Evolutionary conservation across 140 eudicot genomes (phyloP).

Genomic region (Cichorium intybus): DNA sequence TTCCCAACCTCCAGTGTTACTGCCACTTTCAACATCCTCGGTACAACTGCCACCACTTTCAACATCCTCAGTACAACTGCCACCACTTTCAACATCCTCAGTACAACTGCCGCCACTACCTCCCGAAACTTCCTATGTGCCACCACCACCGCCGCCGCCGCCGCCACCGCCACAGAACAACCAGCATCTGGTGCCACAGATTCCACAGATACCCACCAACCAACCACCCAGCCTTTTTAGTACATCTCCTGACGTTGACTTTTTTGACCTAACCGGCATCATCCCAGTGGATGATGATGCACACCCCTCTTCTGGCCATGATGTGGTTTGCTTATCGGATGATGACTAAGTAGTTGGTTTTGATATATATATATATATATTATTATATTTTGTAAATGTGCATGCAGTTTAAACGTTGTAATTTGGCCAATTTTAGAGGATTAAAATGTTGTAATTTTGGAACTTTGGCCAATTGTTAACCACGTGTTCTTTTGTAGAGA

Average conservation of each 20-base stretch:
- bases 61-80: not conserved
- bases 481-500: conserved; percentile 13
- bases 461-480: not conserved
- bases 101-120: not conserved
- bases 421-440: conserved; percentile 3
- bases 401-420: not conserved
- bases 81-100: conserved; percentile 2
- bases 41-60: too few species aligned
- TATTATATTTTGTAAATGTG: conserved; percentile 13
- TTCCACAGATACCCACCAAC: too few species aligned
- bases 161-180: conserved; percentile 12
- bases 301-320: conserved; percentile 10
- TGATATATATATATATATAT: not conserved
- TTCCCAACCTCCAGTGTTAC: not conserved
- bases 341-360: conserved; percentile 43
- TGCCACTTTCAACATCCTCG: too few species aligned
- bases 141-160: conserved; percentile 9
- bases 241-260: too few species aligned
- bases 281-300: not conserved
- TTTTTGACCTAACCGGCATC: conserved; percentile 15
- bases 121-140: not conserved
- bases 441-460: conserved; percentile 13
- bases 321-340: conserved; percentile 67
- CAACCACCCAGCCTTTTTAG: too few species aligned
- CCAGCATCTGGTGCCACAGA: too few species aligned